Conservation (phyloP, 306 rosid species). For the Vachellia collinsii region DNA sequence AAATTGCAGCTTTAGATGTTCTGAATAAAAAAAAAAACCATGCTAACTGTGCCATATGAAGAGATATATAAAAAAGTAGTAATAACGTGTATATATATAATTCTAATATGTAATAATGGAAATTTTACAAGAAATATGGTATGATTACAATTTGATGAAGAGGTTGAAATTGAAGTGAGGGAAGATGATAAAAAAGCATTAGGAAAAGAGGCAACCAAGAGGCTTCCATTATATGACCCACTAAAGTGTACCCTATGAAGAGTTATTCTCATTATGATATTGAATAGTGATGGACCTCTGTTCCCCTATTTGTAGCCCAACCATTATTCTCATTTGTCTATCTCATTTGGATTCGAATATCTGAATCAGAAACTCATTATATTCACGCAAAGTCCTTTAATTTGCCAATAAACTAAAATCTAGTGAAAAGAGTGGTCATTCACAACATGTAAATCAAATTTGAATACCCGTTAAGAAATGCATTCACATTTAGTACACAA, state of each 20-base stretch:
- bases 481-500: too few species aligned
- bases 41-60: background rate
- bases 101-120: background rate
- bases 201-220: background rate
- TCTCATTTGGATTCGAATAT: slow-evolving; percentile 19
- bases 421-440: too few species aligned
- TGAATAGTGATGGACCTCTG: slow-evolving; percentile 1
- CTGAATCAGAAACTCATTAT: background rate
- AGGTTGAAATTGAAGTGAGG: background rate
- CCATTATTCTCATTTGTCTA: slow-evolving; percentile 16
- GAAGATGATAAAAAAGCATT: background rate
- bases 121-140: background rate
- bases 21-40: background rate
- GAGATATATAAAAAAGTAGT: background rate
- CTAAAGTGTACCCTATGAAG: background rate
- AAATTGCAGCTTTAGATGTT: background rate
- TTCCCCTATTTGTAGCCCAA: background rate
- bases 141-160: background rate
- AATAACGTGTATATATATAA: background rate
- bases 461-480: background rate
- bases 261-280: background rate
- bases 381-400: background rate
- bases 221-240: slow-evolving; percentile 5
- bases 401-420: background rate
- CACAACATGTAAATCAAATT: too few species aligned